A percentile compares a stretch with the other conserved stretches of the same genome.
Evolutionary conservation across 495 filamentous ascomycete genomes (phyloP).

Genomic region (Lophiostoma macrostomum): DNA sequence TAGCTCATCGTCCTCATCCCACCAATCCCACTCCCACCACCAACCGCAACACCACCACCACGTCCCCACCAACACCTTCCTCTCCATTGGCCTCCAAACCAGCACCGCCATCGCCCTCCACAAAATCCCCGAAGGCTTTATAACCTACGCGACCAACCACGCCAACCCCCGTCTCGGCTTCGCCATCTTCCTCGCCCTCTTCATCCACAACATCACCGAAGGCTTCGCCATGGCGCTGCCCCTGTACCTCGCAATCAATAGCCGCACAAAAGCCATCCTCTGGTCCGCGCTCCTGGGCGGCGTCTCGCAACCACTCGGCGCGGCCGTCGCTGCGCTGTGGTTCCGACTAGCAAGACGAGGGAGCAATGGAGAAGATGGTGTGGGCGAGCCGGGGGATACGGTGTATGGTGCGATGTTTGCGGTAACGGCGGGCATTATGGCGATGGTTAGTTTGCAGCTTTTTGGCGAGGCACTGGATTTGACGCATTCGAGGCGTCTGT

Average conservation of each 20-base stretch:
- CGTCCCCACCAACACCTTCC: constrained; percentile 90
- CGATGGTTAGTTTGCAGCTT: constrained; percentile 81
- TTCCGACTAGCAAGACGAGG: constrained; percentile 54
- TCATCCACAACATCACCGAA: constrained; percentile 97
- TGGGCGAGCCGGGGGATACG: constrained; percentile 55
- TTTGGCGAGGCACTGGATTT: constrained; percentile 81
- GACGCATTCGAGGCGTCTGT: constrained; percentile 74
- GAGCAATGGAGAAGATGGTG: constrained; percentile 36
- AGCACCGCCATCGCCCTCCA: constrained; percentile 92
- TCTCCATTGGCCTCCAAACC: constrained; percentile 89
- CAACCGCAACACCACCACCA: constrained; percentile 76
- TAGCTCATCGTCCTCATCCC: background rate
- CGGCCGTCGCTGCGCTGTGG: constrained; percentile 79
- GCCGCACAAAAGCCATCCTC: constrained; percentile 71
- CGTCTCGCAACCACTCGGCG: constrained; percentile 80
- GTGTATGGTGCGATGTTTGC: constrained; percentile 91
- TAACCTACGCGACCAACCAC: constrained; percentile 97
- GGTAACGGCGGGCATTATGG: constrained; percentile 82
- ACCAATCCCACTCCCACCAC: constrained; percentile 14
- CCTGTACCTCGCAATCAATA: constrained; percentile 79
- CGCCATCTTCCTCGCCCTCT: constrained; percentile 89
- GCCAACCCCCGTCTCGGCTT: constrained; percentile 83
- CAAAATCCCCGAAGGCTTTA: constrained; percentile 97
- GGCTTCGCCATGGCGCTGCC: constrained; percentile 93
- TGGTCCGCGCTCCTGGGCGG: constrained; percentile 84